Base-by-base conservation (phyloP, 164 flowering plant genomes). In the Aristolochia fimbriata region DNA sequence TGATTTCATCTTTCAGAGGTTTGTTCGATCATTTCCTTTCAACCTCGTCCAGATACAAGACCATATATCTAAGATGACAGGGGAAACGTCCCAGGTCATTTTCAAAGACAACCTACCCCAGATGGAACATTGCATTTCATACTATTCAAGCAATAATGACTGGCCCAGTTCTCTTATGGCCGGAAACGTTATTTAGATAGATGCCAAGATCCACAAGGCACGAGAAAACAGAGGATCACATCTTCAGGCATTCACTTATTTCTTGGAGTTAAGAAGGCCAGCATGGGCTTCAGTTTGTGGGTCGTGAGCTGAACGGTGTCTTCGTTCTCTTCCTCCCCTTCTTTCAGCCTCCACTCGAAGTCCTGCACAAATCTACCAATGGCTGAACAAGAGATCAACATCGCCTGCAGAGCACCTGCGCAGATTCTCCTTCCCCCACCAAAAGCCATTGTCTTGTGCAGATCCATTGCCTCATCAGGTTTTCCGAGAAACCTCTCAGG, bases 401-500 rank as follows among this genome's bases (percentile, higher is more conserved):
- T 70, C 8, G 99, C 99, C 72, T 88, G 95, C 58, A 81, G 78
- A 54, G 96, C 59, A 12, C 99, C 99, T 0, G 96, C 88, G 49
- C 99, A 94, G 0, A 72, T 83, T 79, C 99, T 75, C 76, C 82
- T 94, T 53, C 99, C 99, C 14, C 74, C 91, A 65, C 99, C 99
- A 70, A 94, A 94, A 1, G 96, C 93, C 96, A 88, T 87, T 25
- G 97, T 91, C 86, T 79, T 88, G 82, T 81, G 64, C 63, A 91
- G 47, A 62, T 94, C 99, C 71, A 54, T 43, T 0, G 68, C 64
- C 24, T 91, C 97, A 59, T 73, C 80, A 68, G 78, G 81, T 20
- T 46, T 70, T 8, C 71, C 70, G 0, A 87, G 73, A 73, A 91
- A 87, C 54, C 99, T 84, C 76, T 88, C 96, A 0, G 99, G 99